A percentile compares a stretch with the other conserved stretches of the same genome.
phyloP scores from a whole-genome alignment of 106 monocot genomes.

The Acorus calamus region DNA sequence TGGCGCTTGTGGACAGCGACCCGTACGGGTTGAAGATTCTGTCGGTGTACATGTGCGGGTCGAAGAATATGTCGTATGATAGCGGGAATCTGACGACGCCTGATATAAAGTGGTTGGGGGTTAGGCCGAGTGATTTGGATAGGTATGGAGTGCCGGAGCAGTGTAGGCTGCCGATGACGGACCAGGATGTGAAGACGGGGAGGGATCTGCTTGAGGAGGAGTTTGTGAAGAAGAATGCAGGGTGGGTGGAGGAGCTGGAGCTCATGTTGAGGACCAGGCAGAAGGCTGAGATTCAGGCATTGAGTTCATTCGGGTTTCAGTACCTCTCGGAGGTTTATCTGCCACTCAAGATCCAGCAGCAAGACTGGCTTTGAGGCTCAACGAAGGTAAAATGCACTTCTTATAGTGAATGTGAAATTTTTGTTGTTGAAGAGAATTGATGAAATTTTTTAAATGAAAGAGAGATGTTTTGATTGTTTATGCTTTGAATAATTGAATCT shows the following conservation, averaged over 20 bases:
- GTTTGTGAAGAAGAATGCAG: constrained; percentile 86
- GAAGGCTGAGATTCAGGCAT: constrained; percentile 97
- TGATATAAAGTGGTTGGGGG: constrained; percentile 95
- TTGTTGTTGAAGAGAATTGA: too few species aligned
- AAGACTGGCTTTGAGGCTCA: constrained; percentile 68
- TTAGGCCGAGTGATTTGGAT: constrained; percentile 84
- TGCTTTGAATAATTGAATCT: too few species aligned
- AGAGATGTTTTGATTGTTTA: too few species aligned
- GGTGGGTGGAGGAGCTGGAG: constrained; percentile 94
- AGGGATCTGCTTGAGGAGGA: constrained; percentile 96
- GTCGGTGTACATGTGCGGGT: constrained; percentile 98
- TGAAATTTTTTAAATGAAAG: too few species aligned
- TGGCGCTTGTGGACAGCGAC: constrained; percentile 90
- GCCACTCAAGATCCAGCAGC: constrained; percentile 87
- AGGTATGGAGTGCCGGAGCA: constrained; percentile 93
- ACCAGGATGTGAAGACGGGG: constrained; percentile 96
- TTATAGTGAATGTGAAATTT: too few species aligned
- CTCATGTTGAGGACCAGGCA: constrained; percentile 80
- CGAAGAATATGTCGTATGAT: constrained; percentile 99
- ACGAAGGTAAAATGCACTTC: too few species aligned
- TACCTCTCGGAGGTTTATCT: constrained; percentile 93
- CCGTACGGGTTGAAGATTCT: constrained; percentile 95
- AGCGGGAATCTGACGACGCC: constrained; percentile 90
- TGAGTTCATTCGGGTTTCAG: constrained; percentile 95
- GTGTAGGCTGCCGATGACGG: constrained; percentile 89